Base-by-base conservation (phyloP, 1,139 yeast species). In the Geotrichum fermentans region DNA sequence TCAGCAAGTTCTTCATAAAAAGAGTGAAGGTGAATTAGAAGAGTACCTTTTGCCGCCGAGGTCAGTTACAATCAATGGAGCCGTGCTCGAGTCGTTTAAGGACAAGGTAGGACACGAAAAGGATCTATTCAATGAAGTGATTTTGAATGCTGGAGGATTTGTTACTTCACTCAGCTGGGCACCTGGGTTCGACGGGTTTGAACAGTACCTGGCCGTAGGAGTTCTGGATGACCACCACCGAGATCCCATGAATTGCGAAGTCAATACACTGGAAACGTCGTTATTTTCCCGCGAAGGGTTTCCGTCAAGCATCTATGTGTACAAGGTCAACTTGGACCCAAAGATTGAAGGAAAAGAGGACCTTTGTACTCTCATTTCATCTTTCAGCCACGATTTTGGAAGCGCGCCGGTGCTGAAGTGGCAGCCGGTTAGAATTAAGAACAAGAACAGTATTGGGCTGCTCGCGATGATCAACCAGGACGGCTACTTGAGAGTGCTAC, bases 401-500 rank as follows among this genome's bases (percentile, higher is more conserved):
- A 77, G 77, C 1, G 69, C 78, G 1, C 66, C 75, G 54, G 69
- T 74, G 47, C 58, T 85, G 51, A 70, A 71, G 43, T 82, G 87
- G 85, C 70, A 74, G 30, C 72, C 72, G 11, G 47, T 49, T 11
- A 73, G 72, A 4, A 38, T 64, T 1, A 51, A 62, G 18, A 56
- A 66, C 6, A 61, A 59, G 8, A 57, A 59, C 0, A 10, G 10
- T 24, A 52, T 68, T 1, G 68, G 81, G 8, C 63, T 78, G 0
- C 58, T 83, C 16, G 76, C 77, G 1, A 82, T 80, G 14, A 71
- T 74, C 0, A 81, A 78, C 56, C 79, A 79, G 39, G 87, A 83
- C 62, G 95, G 95, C 0, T 64, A 70, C 3, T 65, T 81, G 3
- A 80, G 82, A 49, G 61, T 83, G 2, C 62, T 85, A 6, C 22